A percentile compares a stretch with the other conserved stretches of the same genome.
Conservation (phyloP, 345 rosid genomes). For the Rhizophora apiculata region DNA sequence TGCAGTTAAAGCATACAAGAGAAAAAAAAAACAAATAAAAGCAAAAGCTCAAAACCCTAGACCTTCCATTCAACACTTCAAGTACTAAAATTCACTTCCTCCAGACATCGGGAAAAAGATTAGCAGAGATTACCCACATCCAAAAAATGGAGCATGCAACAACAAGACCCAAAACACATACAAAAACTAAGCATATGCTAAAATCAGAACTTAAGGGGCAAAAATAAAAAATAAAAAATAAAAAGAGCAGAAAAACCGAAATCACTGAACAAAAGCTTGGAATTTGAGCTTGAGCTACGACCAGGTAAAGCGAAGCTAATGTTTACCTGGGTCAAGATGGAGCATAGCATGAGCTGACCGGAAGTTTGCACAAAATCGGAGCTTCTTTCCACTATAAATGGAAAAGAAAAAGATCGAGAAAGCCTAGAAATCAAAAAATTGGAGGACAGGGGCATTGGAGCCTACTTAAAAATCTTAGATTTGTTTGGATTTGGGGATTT, state of each 20-base stretch:
- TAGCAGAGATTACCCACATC: no score
- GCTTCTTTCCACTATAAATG: constrained; percentile 8
- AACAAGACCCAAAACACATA: no score
- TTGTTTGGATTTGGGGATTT: constrained; percentile 4
- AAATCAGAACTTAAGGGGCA: background rate
- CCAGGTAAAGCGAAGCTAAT: background rate
- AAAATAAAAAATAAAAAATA: no score
- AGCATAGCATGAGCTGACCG: constrained; percentile 13
- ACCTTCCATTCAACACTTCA: no score
- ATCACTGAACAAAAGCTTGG: background rate
- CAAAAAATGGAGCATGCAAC: no score
- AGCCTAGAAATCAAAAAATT: background rate
- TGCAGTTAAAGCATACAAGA: no score
- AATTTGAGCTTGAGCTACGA: background rate
- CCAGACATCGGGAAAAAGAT: no score
- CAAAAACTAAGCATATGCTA: background rate
- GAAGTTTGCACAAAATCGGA: constrained; percentile 5
- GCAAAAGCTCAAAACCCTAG: no score
- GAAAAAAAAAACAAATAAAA: no score
- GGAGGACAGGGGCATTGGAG: background rate
- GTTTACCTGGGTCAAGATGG: constrained; percentile 23
- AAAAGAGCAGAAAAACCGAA: background rate
- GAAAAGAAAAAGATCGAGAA: background rate
- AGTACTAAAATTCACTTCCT: no score
- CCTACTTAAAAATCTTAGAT: constrained; percentile 15